phyloP scores from a whole-genome alignment of 2,329 filamentous ascomycete genomes.

The Cadophora sp. region DNA sequence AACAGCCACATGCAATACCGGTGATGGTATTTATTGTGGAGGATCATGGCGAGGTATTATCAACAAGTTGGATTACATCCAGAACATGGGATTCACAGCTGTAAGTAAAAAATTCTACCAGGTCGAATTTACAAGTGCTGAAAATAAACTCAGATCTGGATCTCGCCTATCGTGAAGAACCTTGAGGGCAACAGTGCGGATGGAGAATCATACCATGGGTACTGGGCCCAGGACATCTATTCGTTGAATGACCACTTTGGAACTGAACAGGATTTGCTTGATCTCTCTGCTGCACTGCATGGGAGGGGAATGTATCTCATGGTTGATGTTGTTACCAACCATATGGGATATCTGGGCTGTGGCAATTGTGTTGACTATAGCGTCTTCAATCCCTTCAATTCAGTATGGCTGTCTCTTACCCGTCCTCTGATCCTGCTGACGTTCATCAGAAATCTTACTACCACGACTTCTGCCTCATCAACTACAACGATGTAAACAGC shows the following conservation, averaged over 20 bases:
- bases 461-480: conserved; percentile 43
- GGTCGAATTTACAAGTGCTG: neutral
- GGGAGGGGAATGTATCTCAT: conserved; percentile 56
- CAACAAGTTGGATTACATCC: conserved; percentile 51
- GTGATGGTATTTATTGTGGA: conserved; percentile 52
- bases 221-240: conserved; percentile 55
- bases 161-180: conserved; percentile 51
- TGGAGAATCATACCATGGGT: conserved; percentile 52
- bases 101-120: conserved; percentile 22
- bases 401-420: conserved; percentile 32
- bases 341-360: conserved; percentile 47
- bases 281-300: conserved; percentile 53
- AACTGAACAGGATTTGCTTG: conserved; percentile 52
- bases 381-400: conserved; percentile 49
- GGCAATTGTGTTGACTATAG: conserved; percentile 47
- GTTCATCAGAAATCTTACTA: conserved; percentile 42
- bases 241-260: conserved; percentile 56
- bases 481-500: conserved; percentile 47
- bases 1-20: conserved; percentile 35
- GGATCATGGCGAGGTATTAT: conserved; percentile 52
- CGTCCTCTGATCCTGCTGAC: too few species aligned
- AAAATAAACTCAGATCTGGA: conserved; percentile 47
- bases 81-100: conserved; percentile 50
- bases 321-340: conserved; percentile 59
- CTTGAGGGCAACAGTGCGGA: conserved; percentile 45